phyloP scores from a whole-genome alignment of 139 green algal genomes.

The Eudorina sp. region DNA sequence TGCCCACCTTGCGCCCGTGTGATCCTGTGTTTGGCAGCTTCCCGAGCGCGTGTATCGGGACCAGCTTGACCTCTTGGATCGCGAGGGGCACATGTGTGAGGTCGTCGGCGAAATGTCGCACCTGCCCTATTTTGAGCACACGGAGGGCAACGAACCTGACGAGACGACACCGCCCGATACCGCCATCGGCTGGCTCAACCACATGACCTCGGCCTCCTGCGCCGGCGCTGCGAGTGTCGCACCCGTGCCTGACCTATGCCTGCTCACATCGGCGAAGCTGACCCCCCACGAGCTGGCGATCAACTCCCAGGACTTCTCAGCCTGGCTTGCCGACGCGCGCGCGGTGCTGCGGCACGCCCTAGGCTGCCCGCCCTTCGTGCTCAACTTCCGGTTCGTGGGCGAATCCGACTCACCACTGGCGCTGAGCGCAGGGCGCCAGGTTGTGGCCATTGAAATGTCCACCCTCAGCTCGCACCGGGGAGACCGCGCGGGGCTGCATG shows the following conservation, averaged over 20 bases:
- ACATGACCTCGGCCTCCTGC: slow-evolving; percentile 40
- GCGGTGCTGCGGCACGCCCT: slow-evolving; percentile 40
- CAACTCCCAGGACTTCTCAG: slow-evolving; percentile 45
- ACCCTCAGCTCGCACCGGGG: not conserved
- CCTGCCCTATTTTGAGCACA: slow-evolving; percentile 43
- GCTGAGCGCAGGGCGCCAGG: slow-evolving; percentile 40
- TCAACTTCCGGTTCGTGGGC: slow-evolving; percentile 54
- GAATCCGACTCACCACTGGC: slow-evolving; percentile 48
- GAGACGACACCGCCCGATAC: slow-evolving; percentile 28
- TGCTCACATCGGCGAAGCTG: slow-evolving; percentile 42
- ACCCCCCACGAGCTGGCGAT: slow-evolving; percentile 54
- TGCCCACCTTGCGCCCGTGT: no score
- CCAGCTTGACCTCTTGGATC: slow-evolving; percentile 48
- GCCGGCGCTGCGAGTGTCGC: not conserved
- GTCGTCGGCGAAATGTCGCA: slow-evolving; percentile 44
- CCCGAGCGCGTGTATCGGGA: slow-evolving; percentile 34
- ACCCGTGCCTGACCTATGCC: not conserved
- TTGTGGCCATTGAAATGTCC: slow-evolving; percentile 51
- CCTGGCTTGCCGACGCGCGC: slow-evolving; percentile 50
- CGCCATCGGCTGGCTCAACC: slow-evolving; percentile 44
- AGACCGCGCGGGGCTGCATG: not conserved
- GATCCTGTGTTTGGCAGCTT: no score
- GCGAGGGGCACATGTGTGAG: slow-evolving; percentile 50
- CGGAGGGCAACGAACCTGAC: not conserved
- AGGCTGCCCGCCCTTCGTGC: slow-evolving; percentile 57